phyloP scores from a whole-genome alignment of 1,139 yeast genomes.

The Lodderomyces jiufengensis region DNA sequence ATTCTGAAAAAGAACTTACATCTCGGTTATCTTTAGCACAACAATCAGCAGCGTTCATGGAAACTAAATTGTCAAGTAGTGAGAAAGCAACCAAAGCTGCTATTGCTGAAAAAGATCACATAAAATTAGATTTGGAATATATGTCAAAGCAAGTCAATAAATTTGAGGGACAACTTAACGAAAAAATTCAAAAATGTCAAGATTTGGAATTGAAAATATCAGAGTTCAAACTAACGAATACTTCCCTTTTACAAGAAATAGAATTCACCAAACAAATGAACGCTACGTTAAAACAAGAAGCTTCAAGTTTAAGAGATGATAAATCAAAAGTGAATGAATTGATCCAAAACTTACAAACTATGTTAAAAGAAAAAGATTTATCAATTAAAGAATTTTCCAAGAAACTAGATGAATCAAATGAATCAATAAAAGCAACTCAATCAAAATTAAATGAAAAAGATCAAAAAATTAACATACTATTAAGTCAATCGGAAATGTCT shows the following conservation, averaged over 20 bases:
- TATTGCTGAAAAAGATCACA: constrained; percentile 44
- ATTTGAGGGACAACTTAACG: constrained; percentile 52
- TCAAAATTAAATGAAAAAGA: constrained; percentile 50
- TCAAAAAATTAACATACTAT: constrained; percentile 42
- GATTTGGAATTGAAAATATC: constrained; percentile 52
- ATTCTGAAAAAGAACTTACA: constrained; percentile 30
- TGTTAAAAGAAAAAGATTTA: constrained; percentile 61
- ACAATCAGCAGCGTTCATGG: constrained; percentile 33
- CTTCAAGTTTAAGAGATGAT: constrained; percentile 53
- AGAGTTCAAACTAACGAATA: constrained; percentile 43
- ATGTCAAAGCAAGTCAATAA: constrained; percentile 54
- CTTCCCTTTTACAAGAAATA: constrained; percentile 55
- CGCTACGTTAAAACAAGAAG: constrained; percentile 52
- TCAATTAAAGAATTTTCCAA: constrained; percentile 49
- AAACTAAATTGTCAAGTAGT: constrained; percentile 29
- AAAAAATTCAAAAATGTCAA: constrained; percentile 55
- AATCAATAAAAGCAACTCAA: constrained; percentile 50
- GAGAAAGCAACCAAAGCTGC: constrained; percentile 41
- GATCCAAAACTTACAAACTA: constrained; percentile 57
- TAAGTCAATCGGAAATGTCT: constrained; percentile 54
- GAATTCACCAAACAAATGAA: constrained; percentile 49
- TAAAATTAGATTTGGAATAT: constrained; percentile 40
- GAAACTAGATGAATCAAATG: constrained; percentile 49
- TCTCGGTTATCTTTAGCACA: constrained; percentile 28
- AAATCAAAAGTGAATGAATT: constrained; percentile 56